Evolutionary conservation across 805 yeast species (phyloP), one percentile per base, ranked within the genome.

Genomic region (Dipodascus albidus): DNA sequence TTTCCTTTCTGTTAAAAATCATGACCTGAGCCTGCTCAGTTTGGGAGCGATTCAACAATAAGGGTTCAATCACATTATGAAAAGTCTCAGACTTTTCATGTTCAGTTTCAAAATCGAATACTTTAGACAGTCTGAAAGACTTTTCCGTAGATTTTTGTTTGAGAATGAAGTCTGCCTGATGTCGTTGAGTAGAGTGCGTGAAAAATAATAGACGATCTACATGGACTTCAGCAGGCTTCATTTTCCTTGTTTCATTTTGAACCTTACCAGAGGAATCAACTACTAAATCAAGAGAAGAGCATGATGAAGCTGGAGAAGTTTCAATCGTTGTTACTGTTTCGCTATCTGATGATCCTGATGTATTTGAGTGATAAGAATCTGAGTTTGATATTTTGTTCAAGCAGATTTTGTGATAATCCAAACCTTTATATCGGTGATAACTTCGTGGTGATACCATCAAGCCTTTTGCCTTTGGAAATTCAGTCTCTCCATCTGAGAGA

Each of bases 341-440:
- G 20, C 15, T 38, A 38, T 38, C 44, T 17, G 44, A 38, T n/a
- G 17, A 14, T 8, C 44, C 44, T 6, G 44, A 38, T 11, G 44
- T 38, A 38, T 38, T 38, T n/a, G 44, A 38, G 44, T 38, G 44
- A 38, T 38, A 38, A 38, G 44, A n/a, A 38, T 17, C n/a, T 38
- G 44, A 14, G 44, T 38, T 14, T n/a, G 38, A 11, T n/a, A 14
- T 38, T 38, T 38, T 17, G 44, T 6, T 17, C n/a, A 14, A 38
- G 9, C 14, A 31, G n/a, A n/a, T n/a, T n/a, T n/a, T n/a, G n/a
- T n/a, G n/a, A n/a, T n/a, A 27, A 27, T 27, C 33, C 33, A 27
- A 27, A 27, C 6, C 33, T 11, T 27, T 27, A 27, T 6, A 27
- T 6, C 33, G 33, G 6, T 27, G 33, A 11, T 6, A 11, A 27